Conservation (phyloP, 805 yeast genomes). For the Yarrowia sp. region DNA sequence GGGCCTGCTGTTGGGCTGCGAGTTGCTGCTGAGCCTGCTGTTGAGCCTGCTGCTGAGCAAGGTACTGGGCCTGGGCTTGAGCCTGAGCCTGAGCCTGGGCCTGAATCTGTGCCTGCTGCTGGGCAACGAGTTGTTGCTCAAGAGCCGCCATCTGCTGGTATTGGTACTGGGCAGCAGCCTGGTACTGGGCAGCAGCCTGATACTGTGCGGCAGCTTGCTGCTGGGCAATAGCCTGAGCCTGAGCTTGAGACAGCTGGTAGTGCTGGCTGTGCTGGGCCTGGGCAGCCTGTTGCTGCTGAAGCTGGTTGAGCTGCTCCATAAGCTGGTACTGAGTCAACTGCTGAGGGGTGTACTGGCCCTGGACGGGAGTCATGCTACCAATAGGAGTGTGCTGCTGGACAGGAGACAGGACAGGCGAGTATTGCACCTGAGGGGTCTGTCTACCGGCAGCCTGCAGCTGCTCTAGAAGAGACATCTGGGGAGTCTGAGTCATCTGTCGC, state of each 20-base stretch:
- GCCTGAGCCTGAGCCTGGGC: background rate
- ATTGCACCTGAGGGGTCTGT: conserved; percentile 5
- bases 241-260: background rate
- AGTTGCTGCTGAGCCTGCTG: conserved; percentile 10
- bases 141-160: conserved; percentile 16
- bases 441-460: conserved; percentile 5
- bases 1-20: conserved; percentile 1
- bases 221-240: conserved; percentile 5
- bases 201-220: background rate
- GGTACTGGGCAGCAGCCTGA: background rate
- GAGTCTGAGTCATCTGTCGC: conserved; percentile 21
- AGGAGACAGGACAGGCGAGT: conserved; percentile 5
- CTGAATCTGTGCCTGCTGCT: conserved; percentile 2
- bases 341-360: conserved; percentile 1
- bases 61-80: background rate
- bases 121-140: background rate
- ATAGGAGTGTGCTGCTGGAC: conserved; percentile 12
- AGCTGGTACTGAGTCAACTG: conserved; percentile 6
- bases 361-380: background rate
- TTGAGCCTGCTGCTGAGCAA: conserved; percentile 1
- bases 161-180: conserved; percentile 6
- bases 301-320: conserved; percentile 13
- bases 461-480: conserved; percentile 5
- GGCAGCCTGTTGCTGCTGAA: background rate
- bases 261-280: conserved; percentile 3